Percentiles rank a stretch among this genome's conserved stretches.
These are phyloP conservation scores for Lactarius quietus DNA, from an alignment of 768 basidiomycete species.

Conservation along the genomic window DNA sequence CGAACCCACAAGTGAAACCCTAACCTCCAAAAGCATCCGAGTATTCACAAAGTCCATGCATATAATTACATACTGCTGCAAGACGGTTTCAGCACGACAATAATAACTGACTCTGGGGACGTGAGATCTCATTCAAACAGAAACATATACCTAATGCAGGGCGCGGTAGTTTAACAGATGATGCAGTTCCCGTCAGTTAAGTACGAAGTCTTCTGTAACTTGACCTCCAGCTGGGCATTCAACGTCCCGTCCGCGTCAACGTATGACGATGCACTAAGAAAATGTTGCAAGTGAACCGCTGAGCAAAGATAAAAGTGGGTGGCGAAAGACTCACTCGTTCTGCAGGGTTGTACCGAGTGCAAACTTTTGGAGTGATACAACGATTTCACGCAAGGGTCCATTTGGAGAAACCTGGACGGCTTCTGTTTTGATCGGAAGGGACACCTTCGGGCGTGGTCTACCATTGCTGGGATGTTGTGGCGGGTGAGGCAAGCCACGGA, in stretches of 20 bases:
- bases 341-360: slow-evolving; percentile 10
- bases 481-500: slow-evolving; percentile 5
- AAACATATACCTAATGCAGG: not conserved
- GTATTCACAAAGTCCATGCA: not conserved
- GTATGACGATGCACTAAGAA: slow-evolving; percentile 15
- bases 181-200: slow-evolving; percentile 17
- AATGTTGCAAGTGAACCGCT: not conserved
- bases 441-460: not conserved
- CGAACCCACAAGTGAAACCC: not conserved
- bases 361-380: slow-evolving; percentile 17
- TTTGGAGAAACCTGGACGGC: slow-evolving; percentile 4
- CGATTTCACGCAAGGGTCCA: slow-evolving; percentile 11
- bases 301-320: not conserved
- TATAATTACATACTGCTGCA: not conserved
- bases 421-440: slow-evolving; percentile 14
- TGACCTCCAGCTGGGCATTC: slow-evolving; percentile 24
- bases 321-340: slow-evolving; percentile 15
- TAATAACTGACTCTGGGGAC: not conserved
- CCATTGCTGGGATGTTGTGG: slow-evolving; percentile 8
- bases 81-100: not conserved
- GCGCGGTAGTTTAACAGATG: slow-evolving; percentile 14
- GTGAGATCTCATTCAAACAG: not conserved
- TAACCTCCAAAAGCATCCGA: not conserved
- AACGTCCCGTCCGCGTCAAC: slow-evolving; percentile 22
- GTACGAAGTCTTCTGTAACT: slow-evolving; percentile 14